Evolutionary conservation across 2,329 filamentous ascomycete species (phyloP).

Genomic region (Didymella exigua): DNA sequence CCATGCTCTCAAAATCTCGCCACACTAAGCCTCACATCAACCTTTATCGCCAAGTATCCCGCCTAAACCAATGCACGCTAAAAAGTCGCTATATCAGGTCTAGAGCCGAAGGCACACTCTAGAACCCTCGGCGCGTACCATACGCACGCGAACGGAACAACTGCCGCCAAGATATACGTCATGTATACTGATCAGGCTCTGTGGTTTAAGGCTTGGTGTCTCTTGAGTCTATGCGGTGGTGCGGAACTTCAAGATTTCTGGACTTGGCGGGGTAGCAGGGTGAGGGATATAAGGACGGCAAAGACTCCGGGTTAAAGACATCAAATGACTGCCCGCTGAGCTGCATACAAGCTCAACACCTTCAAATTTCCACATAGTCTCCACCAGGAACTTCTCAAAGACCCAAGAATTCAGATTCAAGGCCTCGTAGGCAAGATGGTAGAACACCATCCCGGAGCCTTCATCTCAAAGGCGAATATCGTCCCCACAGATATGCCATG

Average conservation of each 20-base stretch:
- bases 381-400: slow-evolving; percentile 8
- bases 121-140: slow-evolving; percentile 5
- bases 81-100: slow-evolving; percentile 9
- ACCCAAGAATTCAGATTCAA: not conserved
- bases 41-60: slow-evolving; percentile 18
- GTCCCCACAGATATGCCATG: slow-evolving; percentile 30
- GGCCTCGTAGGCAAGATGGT: not conserved
- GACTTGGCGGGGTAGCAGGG: slow-evolving; percentile 7
- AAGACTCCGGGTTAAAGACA: not conserved
- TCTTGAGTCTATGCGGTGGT: slow-evolving; percentile 8
- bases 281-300: slow-evolving; percentile 16
- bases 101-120: slow-evolving; percentile 17
- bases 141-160: not conserved
- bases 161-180: slow-evolving; percentile 22
- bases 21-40: slow-evolving; percentile 9
- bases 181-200: slow-evolving; percentile 17
- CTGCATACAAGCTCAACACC: slow-evolving; percentile 7
- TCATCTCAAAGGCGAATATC: slow-evolving; percentile 20
- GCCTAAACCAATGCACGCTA: slow-evolving; percentile 4
- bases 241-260: slow-evolving; percentile 15
- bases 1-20: not conserved
- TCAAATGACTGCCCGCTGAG: not conserved
- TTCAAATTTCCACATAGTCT: slow-evolving; percentile 13
- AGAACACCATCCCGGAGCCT: slow-evolving; percentile 29
- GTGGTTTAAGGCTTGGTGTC: slow-evolving; percentile 6